A percentile compares a stretch with the other conserved stretches of the same genome.
Conservation (phyloP, 2,329 filamentous ascomycete species). For the Mycogone perniciosa region DNA sequence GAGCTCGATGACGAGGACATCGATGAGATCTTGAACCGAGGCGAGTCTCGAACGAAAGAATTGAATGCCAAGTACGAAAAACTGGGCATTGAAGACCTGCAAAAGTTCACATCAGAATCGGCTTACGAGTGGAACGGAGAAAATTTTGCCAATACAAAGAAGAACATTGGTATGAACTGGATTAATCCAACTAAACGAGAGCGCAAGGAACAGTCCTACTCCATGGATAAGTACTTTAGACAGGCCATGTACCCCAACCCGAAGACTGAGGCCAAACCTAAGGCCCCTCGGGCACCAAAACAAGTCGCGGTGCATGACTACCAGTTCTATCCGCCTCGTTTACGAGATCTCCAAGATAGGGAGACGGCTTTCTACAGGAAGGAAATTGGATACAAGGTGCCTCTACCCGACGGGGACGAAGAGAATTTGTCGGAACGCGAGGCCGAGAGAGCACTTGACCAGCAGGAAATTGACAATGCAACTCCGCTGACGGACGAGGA, state of each 20-base stretch:
- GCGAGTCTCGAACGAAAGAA: slow-evolving; percentile 81
- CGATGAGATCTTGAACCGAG: slow-evolving; percentile 77
- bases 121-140: slow-evolving; percentile 99
- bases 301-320: slow-evolving; percentile 91
- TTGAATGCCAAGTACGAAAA: slow-evolving; percentile 94
- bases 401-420: slow-evolving; percentile 79
- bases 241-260: slow-evolving; percentile 74
- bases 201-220: slow-evolving; percentile 95
- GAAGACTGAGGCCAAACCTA: slow-evolving; percentile 85
- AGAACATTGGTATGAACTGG: slow-evolving; percentile 89
- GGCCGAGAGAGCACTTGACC: slow-evolving; percentile 78
- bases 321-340: slow-evolving; percentile 84
- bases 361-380: slow-evolving; percentile 95
- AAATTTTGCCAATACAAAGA: slow-evolving; percentile 86
- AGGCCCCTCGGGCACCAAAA: slow-evolving; percentile 91
- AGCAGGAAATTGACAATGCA: slow-evolving; percentile 89
- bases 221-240: slow-evolving; percentile 98
- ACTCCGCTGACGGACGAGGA: slow-evolving; percentile 84
- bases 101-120: slow-evolving; percentile 96
- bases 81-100: slow-evolving; percentile 89
- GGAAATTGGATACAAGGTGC: slow-evolving; percentile 92
- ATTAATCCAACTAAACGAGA: slow-evolving; percentile 98
- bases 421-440: slow-evolving; percentile 81
- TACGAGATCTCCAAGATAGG: slow-evolving; percentile 87
- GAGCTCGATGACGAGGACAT: slow-evolving; percentile 84